Evolutionary conservation across 768 basidiomycete species (phyloP), one percentile per base, ranked within the genome.

Genomic region (Kwoniella bestiolae): DNA sequence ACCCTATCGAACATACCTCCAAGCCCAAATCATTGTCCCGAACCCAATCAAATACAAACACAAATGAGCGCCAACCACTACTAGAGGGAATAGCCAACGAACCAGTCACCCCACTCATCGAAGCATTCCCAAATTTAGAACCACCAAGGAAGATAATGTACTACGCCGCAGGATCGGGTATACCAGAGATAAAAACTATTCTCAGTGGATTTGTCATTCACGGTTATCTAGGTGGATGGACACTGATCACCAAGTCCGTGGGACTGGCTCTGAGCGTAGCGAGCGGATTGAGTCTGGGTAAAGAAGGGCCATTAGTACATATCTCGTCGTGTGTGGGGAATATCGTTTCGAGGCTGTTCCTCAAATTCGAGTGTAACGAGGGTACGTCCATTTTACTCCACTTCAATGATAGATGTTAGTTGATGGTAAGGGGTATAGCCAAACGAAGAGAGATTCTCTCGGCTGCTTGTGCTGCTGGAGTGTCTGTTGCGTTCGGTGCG

Each of bases 401-500:
- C n/a, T n/a, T 41, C 38, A 41, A 38, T 41, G 38, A 41, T 41
- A 18, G 18, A 3, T 41, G 38, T 4, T 41, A 50, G 38, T 35
- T 46, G 26, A 14, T 34, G 38, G 16, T 28, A 2, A 12, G 31
- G 21, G 31, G 29, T 41, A 12, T 63, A 93, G 93, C 87, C 14
- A 98, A 98, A 79, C 86, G 94, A 49, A 88, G 96, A 52, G 96
- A 98, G 82, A 89, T 99, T 59, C 83, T 99, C 38, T 94, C 91
- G 66, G 96, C 96, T 11, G 94, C 94, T 29, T 92, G 93, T 78
- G 96, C 95, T 5, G 96, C 96, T 25, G 96, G 96, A 29, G 96
- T 99, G 11, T 91, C 95, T 5, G 95, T 98, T 26, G 92, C 94
- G 0, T 97, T 98, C 76, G 95, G 95, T 50, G 94, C 95, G 0